These are phyloP conservation scores for Globisporangium takayamanum DNA, from an alignment of 352 stramenopile species.

Conservation along the genomic window DNA sequence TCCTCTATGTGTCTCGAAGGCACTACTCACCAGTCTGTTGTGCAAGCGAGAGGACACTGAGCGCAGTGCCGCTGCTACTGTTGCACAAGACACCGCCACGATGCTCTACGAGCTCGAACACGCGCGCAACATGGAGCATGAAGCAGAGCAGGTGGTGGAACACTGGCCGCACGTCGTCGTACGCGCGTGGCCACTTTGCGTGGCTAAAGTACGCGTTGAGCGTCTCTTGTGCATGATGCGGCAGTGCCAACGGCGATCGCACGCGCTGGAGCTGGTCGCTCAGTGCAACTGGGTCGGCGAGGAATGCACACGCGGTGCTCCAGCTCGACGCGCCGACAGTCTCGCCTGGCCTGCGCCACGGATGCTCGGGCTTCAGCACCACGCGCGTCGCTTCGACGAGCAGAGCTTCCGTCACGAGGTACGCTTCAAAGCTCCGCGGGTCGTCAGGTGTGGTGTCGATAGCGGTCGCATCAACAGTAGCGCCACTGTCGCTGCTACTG, in stretches of 20 bases:
- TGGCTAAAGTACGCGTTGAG: constrained; percentile 35
- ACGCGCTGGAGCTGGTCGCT: constrained; percentile 15
- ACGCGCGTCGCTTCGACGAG: constrained; percentile 41
- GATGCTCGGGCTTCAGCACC: constrained; percentile 30
- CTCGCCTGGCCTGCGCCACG: constrained; percentile 34
- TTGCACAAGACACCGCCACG: constrained; percentile 19
- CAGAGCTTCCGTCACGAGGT: constrained; percentile 51
- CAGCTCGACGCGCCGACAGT: constrained; percentile 60
- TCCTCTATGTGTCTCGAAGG: neutral
- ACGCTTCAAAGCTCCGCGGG: constrained; percentile 38
- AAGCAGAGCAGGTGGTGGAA: constrained; percentile 29
- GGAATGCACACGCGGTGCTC: constrained; percentile 31
- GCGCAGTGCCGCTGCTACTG: neutral
- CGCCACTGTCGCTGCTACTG: neutral
- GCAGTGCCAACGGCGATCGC: constrained; percentile 9
- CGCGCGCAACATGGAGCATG: constrained; percentile 34
- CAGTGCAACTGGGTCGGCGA: constrained; percentile 25
- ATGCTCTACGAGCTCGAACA: constrained; percentile 20
- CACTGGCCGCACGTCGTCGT: constrained; percentile 18
- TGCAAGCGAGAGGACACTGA: constrained; percentile 2
- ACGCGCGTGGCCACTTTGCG: constrained; percentile 23
- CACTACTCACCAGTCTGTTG: neutral
- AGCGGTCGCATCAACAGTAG: neutral
- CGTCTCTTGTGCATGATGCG: constrained; percentile 9
- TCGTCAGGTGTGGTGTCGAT: constrained; percentile 7